A percentile compares a stretch with the other conserved stretches of the same genome.
Conservation (phyloP, 208 protist species). For the Phytomonas sp. region DNA sequence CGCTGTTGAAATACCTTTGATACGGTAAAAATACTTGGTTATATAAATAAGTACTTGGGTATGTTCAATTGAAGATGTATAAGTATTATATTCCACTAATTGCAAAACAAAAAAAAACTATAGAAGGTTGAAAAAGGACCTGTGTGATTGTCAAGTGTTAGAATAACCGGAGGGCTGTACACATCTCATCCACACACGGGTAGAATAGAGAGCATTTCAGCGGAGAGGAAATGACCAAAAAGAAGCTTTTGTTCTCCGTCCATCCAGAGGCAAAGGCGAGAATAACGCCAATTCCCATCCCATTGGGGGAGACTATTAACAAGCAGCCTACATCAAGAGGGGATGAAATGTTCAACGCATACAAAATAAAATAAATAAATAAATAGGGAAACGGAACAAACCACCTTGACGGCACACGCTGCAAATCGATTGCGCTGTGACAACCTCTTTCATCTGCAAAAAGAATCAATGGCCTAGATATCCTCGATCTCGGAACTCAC, state of each 20-base stretch:
- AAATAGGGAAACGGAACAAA: neutral
- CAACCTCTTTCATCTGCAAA: neutral
- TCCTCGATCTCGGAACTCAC: slow-evolving; percentile 25
- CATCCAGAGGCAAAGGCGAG: neutral
- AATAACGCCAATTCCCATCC: neutral
- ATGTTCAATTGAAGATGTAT: neutral
- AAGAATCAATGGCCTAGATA: slow-evolving; percentile 7
- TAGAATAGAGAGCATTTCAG: neutral
- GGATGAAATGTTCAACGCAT: neutral
- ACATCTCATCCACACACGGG: neutral
- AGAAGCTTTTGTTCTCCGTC: neutral
- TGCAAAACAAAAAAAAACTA: neutral
- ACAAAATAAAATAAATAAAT: neutral
- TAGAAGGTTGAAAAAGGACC: neutral
- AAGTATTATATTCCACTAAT: neutral
- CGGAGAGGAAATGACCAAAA: neutral
- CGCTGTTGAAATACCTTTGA: neutral
- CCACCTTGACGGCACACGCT: neutral
- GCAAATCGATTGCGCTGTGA: neutral
- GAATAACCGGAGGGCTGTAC: neutral
- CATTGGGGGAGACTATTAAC: neutral
- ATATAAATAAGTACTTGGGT: neutral
- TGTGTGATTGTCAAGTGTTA: neutral
- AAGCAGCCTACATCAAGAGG: neutral
- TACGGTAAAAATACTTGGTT: neutral